phyloP scores from a whole-genome alignment of 495 filamentous ascomycete species.

The Bacidia gigantensis region DNA sequence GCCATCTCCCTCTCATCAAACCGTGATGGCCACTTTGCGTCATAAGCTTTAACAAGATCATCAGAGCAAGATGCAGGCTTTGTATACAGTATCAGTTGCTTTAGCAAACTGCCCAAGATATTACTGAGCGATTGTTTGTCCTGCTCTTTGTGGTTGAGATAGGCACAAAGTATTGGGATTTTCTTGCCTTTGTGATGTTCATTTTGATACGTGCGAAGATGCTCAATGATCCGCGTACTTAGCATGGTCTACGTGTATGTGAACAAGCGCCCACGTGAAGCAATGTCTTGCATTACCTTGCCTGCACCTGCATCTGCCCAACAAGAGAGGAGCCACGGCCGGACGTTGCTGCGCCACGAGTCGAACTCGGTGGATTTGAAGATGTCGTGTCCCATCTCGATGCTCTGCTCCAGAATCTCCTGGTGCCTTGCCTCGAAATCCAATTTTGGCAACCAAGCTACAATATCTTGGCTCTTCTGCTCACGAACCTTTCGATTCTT shows the following conservation, averaged over 20 bases:
- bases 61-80: constrained; percentile 5
- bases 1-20: constrained; percentile 2
- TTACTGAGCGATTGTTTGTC: constrained; percentile 13
- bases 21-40: constrained; percentile 4
- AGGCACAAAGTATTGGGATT: constrained; percentile 19
- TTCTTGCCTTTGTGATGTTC: not conserved
- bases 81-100: constrained; percentile 18
- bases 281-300: too few species aligned
- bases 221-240: constrained; percentile 12
- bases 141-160: constrained; percentile 18
- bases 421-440: constrained; percentile 13
- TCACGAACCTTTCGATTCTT: constrained; percentile 6
- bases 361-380: constrained; percentile 15
- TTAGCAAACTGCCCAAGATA: constrained; percentile 19
- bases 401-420: constrained; percentile 6
- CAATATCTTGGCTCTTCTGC: constrained; percentile 2
- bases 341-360: constrained; percentile 11
- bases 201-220: constrained; percentile 4
- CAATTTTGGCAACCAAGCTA: constrained; percentile 12
- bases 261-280: too few species aligned
- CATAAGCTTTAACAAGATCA: constrained; percentile 9
- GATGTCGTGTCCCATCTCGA: constrained; percentile 6
- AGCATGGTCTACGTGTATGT: constrained; percentile 15
- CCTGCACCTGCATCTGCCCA: constrained; percentile 18
- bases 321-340: constrained; percentile 12